Evolutionary conservation across 2,329 filamentous ascomycete genomes (phyloP).

Genomic region (Fulvia fulva): DNA sequence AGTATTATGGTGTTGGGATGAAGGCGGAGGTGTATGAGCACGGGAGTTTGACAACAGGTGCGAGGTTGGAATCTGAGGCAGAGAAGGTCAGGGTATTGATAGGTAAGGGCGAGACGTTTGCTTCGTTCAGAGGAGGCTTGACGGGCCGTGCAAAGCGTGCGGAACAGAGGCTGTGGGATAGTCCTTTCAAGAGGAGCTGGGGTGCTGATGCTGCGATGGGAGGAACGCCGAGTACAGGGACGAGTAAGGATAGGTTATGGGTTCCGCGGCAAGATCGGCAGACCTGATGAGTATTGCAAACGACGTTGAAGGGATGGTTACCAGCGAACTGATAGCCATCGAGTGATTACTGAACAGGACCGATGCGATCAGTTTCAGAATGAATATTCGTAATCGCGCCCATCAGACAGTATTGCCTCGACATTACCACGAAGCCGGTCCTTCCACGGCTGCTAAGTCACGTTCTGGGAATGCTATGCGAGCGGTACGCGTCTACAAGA

Average conservation of each 20-base stretch:
- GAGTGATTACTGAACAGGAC: no score
- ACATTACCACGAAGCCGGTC: background rate
- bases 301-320: no score
- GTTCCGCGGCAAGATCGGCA: background rate
- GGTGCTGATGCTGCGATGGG: background rate
- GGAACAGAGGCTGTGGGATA: constrained; percentile 15
- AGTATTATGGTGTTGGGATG: constrained; percentile 96
- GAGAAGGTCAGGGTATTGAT: constrained; percentile 27
- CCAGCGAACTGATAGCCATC: no score
- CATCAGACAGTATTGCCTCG: no score
- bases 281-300: no score
- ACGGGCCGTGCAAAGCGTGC: constrained; percentile 22
- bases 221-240: background rate
- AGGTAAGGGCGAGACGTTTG: constrained; percentile 18
- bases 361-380: background rate
- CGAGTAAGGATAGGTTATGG: background rate
- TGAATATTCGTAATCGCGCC: no score
- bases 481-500: background rate
- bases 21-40: constrained; percentile 97
- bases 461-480: no score
- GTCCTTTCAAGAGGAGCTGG: constrained; percentile 24
- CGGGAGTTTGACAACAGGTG: constrained; percentile 47
- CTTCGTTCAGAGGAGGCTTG: constrained; percentile 9
- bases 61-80: constrained; percentile 35
- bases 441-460: no score